Evolutionary conservation across 225 moss, liverwort and hornwort species (phyloP), one percentile per base, ranked within the genome.

Genomic region (Bryum argenteum): DNA sequence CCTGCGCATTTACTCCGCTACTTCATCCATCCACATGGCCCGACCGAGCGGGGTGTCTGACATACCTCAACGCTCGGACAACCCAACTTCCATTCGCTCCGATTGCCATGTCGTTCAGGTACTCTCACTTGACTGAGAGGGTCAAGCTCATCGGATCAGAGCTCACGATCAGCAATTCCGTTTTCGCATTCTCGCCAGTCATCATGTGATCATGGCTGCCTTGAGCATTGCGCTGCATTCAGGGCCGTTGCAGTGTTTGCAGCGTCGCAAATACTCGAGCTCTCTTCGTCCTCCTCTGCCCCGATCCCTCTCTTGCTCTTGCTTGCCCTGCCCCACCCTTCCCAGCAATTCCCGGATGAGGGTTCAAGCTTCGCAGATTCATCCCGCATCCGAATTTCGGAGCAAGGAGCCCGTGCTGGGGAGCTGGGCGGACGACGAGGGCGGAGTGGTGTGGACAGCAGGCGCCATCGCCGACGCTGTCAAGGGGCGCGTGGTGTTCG

Each of bases 381-480:
- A 52, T 20, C 22, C 11, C 20, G 42, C 18, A 53, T 45, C 20
- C 23, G 10, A 18, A 4, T 18, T 33, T 4, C 7, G 33, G 13
- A 18, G 67, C 21, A 39, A 40, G 38, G 65, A 55, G 1, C 61
- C 56, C 11, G 57, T 59, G 66, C 33, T 61, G 19, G 84, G 81
- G 51, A 66, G 65, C 23, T 92, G 92, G 92, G 74, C 52, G 54
- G 81, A 90, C 42, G 86, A 86, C 21, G 79, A 73, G 11, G 82
- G 87, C 14, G 91, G 95, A 17, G 82, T 93, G 54, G 64, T 88
- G 21, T 95, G 95, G 95, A 79, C 79, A 11, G 76, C 89, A 13
- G 71, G 74, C 9, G 86, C 83, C 28, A 88, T 95, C 63, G 93
- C 95, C 9, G 67, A 63, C 5, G 89, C 75, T 50, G 80, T 86